Conservation (phyloP, 2,329 filamentous ascomycete genomes). For the Exophiala sp. region DNA sequence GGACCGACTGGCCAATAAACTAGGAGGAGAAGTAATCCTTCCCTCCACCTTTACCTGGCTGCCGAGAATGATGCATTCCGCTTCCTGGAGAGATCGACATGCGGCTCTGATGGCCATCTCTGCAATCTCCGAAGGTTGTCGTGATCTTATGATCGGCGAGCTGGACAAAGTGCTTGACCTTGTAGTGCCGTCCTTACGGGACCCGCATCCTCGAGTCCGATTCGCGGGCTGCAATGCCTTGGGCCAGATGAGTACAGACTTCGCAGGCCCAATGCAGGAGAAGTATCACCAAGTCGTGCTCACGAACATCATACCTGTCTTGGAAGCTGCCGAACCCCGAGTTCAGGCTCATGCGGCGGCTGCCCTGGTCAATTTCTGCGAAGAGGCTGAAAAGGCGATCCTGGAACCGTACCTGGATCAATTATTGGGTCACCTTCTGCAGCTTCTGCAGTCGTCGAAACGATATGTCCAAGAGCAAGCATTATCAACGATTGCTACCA, state of each 20-base stretch:
- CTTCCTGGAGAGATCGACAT: slow-evolving; percentile 90
- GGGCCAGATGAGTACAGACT: slow-evolving; percentile 99
- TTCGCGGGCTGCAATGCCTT: slow-evolving; percentile 98
- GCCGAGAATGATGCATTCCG: slow-evolving; percentile 94
- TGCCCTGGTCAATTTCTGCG: slow-evolving; percentile 98
- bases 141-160: slow-evolving; percentile 92
- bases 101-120: slow-evolving; percentile 98
- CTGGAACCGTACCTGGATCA: slow-evolving; percentile 91
- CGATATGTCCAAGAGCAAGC: slow-evolving; percentile 97
- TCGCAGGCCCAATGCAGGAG: slow-evolving; percentile 95
- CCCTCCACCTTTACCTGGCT: slow-evolving; percentile 96
- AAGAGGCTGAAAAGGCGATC: slow-evolving; percentile 89
- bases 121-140: slow-evolving; percentile 94
- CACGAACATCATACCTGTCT: slow-evolving; percentile 85
- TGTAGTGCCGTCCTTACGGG: slow-evolving; percentile 85
- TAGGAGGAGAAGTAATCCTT: slow-evolving; percentile 88
- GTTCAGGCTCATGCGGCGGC: slow-evolving; percentile 97
- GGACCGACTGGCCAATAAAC: slow-evolving; percentile 95
- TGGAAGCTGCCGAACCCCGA: slow-evolving; percentile 83
- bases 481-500: slow-evolving; percentile 94
- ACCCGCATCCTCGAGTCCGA: slow-evolving; percentile 87
- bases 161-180: slow-evolving; percentile 90
- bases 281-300: slow-evolving; percentile 88
- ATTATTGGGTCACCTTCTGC: slow-evolving; percentile 78
- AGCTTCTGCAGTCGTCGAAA: slow-evolving; percentile 84